Base-by-base conservation (phyloP, 2,329 filamentous ascomycete genomes). In the Epicoccum sorghinum region DNA sequence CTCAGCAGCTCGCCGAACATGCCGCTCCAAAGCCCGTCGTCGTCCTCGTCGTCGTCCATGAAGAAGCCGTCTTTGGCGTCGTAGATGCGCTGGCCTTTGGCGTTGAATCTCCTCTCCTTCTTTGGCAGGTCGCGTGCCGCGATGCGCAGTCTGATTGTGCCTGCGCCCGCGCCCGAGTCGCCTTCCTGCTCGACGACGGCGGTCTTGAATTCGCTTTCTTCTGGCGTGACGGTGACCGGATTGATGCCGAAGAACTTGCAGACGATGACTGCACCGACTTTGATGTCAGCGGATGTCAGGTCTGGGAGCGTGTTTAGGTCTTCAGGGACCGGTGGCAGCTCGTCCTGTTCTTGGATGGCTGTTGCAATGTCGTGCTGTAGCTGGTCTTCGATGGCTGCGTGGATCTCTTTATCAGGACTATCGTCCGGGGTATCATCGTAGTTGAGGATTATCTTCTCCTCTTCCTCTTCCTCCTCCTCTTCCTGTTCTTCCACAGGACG, bases 11-110 rank as follows among this genome's bases (percentile, higher is more conserved):
- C 69, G 14, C 45, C 51, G 41, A 70, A 70, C 14, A 52, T 56
- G 3, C 64, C 62, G 37, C 69, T 64, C 64, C 64, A 67, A 7
- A 68, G 24, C 3, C 64, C 60, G 23, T 64, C 61, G 7, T 71
- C 66, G 32, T 18, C 18, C 18, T 66, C 66, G 4, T 66, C 67
- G 6, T 66, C 68, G 4, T 62, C 64, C 61, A 72, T 60, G 22
- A 58, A 57, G 32, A 72, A 66, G 8, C 59, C 82, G 7, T 69
- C 68, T 9, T 84, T 83, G 53, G 87, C 89, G 58, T 83, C 86
- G 64, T 93, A 96, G 8, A 91, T 75, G 8, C 91, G 83, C 57
- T 89, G 80, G 0, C 91, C 91, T 0, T 89, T 87, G 35, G 86
- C 81, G 62, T 93, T 86, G 60, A 86, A 86, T 14, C 76, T 71